Conservation (phyloP, 139 green algal genomes). For the Volvox reticuliferus region DNA sequence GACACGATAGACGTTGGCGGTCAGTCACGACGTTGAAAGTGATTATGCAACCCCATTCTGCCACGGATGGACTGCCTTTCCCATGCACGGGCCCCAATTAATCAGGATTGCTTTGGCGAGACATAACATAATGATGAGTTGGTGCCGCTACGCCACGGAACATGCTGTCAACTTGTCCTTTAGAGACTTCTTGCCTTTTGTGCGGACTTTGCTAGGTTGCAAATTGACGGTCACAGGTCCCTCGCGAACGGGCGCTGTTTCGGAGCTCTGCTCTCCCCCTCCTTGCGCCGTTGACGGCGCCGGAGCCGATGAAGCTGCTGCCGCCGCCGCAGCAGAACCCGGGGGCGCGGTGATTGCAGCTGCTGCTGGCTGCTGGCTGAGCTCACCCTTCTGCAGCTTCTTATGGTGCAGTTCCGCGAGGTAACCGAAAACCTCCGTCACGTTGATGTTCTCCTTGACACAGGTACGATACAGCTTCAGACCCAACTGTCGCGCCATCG, state of each 20-base stretch:
- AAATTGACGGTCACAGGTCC: conserved; percentile 56
- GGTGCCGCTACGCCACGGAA: conserved; percentile 43
- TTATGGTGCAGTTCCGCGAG: conserved; percentile 68
- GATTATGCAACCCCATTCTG: too few relatives aligned
- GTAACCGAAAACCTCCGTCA: conserved; percentile 79
- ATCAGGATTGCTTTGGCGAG: too few relatives aligned
- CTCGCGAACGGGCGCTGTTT: not conserved
- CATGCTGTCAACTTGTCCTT: conserved; percentile 55
- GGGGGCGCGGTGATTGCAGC: conserved; percentile 10
- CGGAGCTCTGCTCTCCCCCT: not conserved
- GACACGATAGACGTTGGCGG: too few relatives aligned
- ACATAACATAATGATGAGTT: too few relatives aligned
- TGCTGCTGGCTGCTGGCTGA: conserved; percentile 13
- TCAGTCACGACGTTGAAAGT: too few relatives aligned
- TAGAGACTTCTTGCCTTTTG: conserved; percentile 69
- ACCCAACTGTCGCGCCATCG: conserved; percentile 67
- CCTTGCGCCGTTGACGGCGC: not conserved
- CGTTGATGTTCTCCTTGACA: conserved; percentile 86
- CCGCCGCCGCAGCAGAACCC: not conserved
- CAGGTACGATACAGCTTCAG: conserved; percentile 82
- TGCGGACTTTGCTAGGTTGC: conserved; percentile 61
- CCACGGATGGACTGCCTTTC: too few relatives aligned
- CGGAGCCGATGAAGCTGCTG: not conserved
- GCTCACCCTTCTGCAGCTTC: conserved; percentile 57
- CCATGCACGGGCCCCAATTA: too few relatives aligned